Evolutionary conservation across 225 moss, liverwort and hornwort genomes (phyloP).

Genomic region (Straminergon stramineum): DNA sequence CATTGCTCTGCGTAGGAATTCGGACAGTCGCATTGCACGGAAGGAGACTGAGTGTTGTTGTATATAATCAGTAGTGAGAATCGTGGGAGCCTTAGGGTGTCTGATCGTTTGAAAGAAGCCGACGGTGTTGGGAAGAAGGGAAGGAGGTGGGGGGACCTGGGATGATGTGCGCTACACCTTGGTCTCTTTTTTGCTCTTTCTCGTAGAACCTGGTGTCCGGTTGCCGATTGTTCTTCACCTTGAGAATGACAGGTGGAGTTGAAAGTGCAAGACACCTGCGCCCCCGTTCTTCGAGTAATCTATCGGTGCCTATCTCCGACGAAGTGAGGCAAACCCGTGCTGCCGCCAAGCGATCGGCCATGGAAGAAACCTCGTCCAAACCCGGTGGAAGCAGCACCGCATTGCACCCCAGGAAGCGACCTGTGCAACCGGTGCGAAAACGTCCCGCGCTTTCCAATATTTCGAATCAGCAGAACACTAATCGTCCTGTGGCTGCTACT

Average conservation of each 20-base stretch:
- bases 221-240: background rate
- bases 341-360: slow-evolving; percentile 86
- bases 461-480: slow-evolving; percentile 46
- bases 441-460: slow-evolving; percentile 69
- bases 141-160: background rate
- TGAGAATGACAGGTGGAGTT: slow-evolving; percentile 49
- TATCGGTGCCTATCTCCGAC: slow-evolving; percentile 13
- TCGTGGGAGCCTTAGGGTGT: background rate
- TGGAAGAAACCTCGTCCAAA: slow-evolving; percentile 49
- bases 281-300: slow-evolving; percentile 13
- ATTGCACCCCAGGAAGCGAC: slow-evolving; percentile 60
- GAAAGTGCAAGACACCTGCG: slow-evolving; percentile 38
- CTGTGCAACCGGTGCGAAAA: slow-evolving; percentile 66
- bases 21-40: background rate
- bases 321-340: slow-evolving; percentile 79
- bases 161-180: slow-evolving; percentile 5
- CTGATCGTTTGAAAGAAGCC: background rate
- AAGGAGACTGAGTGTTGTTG: background rate
- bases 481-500: slow-evolving; percentile 12
- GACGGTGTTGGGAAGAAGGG: background rate
- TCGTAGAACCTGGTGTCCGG: background rate
- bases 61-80: background rate
- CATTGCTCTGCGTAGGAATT: background rate
- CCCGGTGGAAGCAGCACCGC: slow-evolving; percentile 23
- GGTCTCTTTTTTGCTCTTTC: background rate